These are phyloP conservation scores for Rhizophagus prolifer DNA, from an alignment of 192 early-diverging fungal species.

Conservation along the genomic window DNA sequence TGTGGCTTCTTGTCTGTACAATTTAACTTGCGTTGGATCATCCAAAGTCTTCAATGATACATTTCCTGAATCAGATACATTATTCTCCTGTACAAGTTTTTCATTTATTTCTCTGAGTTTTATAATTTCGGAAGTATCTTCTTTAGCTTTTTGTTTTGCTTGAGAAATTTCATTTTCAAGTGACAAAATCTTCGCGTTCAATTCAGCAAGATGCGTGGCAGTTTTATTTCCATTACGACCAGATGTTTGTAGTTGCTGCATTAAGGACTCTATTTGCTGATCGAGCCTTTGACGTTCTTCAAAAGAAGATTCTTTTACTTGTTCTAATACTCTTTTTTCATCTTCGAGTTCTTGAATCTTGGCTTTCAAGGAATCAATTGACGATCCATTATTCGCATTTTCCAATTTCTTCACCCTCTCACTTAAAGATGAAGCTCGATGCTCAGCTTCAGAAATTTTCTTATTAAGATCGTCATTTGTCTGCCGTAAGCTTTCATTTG, in stretches of 20 bases:
- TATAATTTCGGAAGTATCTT: not conserved
- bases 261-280: conserved; percentile 8
- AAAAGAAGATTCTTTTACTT: not conserved
- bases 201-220: not conserved
- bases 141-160: not conserved
- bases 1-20: conserved; percentile 7
- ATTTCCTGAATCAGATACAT: too few relatives aligned
- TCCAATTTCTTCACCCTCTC: not conserved
- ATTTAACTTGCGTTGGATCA: not conserved
- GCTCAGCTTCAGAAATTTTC: not conserved
- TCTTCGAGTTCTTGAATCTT: conserved; percentile 13
- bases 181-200: not conserved
- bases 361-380: not conserved
- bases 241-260: not conserved
- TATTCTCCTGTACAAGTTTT: not conserved
- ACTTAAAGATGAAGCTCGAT: not conserved
- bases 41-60: too few relatives aligned
- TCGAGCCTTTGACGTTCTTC: conserved; percentile 15
- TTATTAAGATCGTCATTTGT: conserved; percentile 20
- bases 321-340: conserved; percentile 13
- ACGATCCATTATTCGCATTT: not conserved
- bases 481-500: conserved; percentile 3
- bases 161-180: conserved; percentile 7
- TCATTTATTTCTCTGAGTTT: not conserved
- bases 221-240: conserved; percentile 11